Conservation (phyloP, 768 basidiomycete genomes). For the Mycena capillaripes region DNA sequence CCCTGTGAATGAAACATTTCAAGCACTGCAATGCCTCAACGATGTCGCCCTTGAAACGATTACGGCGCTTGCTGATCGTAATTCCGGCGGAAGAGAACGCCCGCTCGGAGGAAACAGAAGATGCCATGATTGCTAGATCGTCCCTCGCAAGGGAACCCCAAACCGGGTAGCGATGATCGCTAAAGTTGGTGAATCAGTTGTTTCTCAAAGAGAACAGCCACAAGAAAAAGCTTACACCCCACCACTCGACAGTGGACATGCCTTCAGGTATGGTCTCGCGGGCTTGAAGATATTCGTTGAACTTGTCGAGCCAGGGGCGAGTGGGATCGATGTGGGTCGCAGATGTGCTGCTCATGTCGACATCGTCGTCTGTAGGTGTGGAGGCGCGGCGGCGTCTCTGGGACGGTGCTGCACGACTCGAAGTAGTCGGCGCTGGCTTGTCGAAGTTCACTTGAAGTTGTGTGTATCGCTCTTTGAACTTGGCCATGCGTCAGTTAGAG, state of each 20-base stretch:
- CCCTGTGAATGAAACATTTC: conserved; percentile 40
- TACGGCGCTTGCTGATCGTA: conserved; percentile 51
- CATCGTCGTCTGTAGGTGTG: neutral
- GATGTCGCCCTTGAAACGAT: conserved; percentile 50
- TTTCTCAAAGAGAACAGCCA: neutral
- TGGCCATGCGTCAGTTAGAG: neutral
- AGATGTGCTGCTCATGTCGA: neutral
- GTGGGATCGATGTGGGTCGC: neutral
- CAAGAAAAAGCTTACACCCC: conserved; percentile 11
- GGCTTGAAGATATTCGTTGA: neutral
- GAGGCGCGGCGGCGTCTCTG: neutral
- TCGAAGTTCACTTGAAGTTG: conserved; percentile 2
- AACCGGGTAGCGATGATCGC: conserved; percentile 34
- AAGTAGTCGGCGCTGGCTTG: neutral
- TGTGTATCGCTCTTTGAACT: conserved; percentile 12
- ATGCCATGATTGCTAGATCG: conserved; percentile 45
- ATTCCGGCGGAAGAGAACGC: conserved; percentile 58
- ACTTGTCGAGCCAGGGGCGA: conserved; percentile 12
- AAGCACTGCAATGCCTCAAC: conserved; percentile 50
- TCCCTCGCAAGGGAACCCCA: conserved; percentile 46
- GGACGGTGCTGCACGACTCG: neutral
- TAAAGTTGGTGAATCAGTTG: neutral
- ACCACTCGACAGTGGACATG: conserved; percentile 20
- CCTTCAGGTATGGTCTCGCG: conserved; percentile 8
- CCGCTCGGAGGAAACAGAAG: conserved; percentile 49